Base-by-base conservation (phyloP, 371 early-diverging fungal species). In the Sporodiniella umbellata region DNA sequence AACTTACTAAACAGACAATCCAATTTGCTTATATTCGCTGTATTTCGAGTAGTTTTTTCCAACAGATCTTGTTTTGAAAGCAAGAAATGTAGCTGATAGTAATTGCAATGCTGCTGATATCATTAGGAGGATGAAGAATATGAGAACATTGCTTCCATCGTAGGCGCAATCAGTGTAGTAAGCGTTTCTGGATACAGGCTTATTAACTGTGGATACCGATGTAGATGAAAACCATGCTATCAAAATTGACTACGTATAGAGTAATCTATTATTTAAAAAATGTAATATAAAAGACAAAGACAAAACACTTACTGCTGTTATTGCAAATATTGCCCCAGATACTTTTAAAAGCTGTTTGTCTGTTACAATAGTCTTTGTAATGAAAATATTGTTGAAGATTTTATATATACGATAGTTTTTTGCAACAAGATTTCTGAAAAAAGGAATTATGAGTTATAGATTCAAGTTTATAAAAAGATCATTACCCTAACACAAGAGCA, bases 351-450 rank as follows among this genome's bases (percentile, higher is more conserved):
- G 51, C 45, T 82, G 80, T 4, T 54, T 38, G 48, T 82, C 80
- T 12, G 70, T 72, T 15, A 82, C 74, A 4, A 75, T 64, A 2
- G 79, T 77, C 33, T 66, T 70, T n/a, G 80, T 77, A 21, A 79
- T 74, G 53, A 80, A 82, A n/a, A 82, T 70, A 38, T 82, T 78
- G 28, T 82, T 82, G 39, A 79, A 82, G 12, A 82, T 78, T 15
- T 80, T 68, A 31, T 79, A 82, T 38, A 82, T 77, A 3, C 78
- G 68, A 50, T 78, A 82, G 30, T 78, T 82, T 50, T 82, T 82
- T 39, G 79, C 75, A 23, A 79, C 72, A 14, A 81, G 54, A 19
- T 69, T 75, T 26, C 76, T 54, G 62, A 42, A 8, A 42, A 52
- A 14, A 51, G 33, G 38, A 45, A 54, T 42, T 3, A 40, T 40